These are phyloP conservation scores for Turritis glabra DNA, from an alignment of 345 rosid species.

Conservation along the genomic window DNA sequence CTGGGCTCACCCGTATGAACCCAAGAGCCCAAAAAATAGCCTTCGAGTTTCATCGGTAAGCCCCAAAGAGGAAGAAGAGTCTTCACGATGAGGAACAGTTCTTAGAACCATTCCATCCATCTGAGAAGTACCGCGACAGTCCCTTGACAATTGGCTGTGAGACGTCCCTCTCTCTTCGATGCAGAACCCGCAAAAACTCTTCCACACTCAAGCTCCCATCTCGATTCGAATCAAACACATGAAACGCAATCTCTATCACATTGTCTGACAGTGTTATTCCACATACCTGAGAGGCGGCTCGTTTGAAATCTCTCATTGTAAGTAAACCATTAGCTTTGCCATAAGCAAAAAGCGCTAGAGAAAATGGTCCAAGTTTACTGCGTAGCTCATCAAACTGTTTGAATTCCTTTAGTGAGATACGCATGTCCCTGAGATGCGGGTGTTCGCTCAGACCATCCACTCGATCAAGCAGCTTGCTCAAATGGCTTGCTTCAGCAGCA, in stretches of 20 bases:
- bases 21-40: constrained; percentile 17
- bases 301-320: constrained; percentile 71
- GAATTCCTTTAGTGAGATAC: constrained; percentile 71
- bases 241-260: constrained; percentile 72
- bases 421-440: constrained; percentile 51
- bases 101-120: constrained; percentile 49
- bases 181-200: constrained; percentile 70
- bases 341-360: constrained; percentile 83
- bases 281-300: constrained; percentile 86
- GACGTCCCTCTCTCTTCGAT: constrained; percentile 65
- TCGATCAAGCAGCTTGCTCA: constrained; percentile 63
- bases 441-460: constrained; percentile 59
- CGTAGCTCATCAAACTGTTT: constrained; percentile 81
- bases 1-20: constrained; percentile 32
- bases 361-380: constrained; percentile 68
- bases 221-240: constrained; percentile 66
- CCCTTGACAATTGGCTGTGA: constrained; percentile 63
- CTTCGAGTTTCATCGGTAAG: constrained; percentile 34
- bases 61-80: neutral
- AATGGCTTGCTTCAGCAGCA: constrained; percentile 81
- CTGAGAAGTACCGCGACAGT: constrained; percentile 45
- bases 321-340: constrained; percentile 82
- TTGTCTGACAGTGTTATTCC: constrained; percentile 61
- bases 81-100: constrained; percentile 26
- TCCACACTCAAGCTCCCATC: constrained; percentile 73